Base-by-base conservation (phyloP, 208 protist genomes). In the Acanthamoeba healyi region DNA sequence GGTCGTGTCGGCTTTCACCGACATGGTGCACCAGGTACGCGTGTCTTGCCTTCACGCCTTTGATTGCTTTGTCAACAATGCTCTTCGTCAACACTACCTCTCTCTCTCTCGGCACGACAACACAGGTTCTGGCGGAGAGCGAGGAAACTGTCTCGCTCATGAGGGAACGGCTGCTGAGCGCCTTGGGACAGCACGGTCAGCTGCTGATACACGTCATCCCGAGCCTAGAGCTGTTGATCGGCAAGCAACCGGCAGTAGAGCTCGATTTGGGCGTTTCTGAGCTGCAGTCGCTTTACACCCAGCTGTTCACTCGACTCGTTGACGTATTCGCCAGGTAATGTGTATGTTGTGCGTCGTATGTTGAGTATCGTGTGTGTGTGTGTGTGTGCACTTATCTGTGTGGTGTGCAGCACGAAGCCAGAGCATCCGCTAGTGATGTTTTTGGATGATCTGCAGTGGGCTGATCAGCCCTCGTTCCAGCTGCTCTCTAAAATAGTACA, bases 361-460 rank as follows among this genome's bases (percentile, higher is more conserved):
- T n/a, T n/a, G n/a, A n/a, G n/a, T n/a, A n/a, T n/a, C n/a, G n/a
- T n/a, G n/a, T n/a, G n/a, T n/a, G n/a, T n/a, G n/a, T n/a, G n/a
- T n/a, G n/a, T n/a, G n/a, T n/a, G n/a, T n/a, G n/a, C n/a, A n/a
- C 12, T 49, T 49, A 49, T 15, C 44, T 49, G 44, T 32, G 34
- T 49, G 44, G 44, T 12, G 44, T 56, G 51, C 15, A 56, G 84
- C 26, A 22, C 61, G 7, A 91, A 72, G 61, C 54, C 84, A 2
- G 84, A 38, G 2, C 32, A 38, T 24, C 51, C 84, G 26, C 54
- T 91, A 19, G 34, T 91, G 26, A 74, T 91, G 51, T 91, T 91
- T 38, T 34, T 91, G 32, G 84, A 91, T n/a, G 84, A 91, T 29
- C 38, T 91, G n/a, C 84, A 91, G 2, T 91, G 84, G 84, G 84